These are phyloP conservation scores for Zoysia matrella DNA, from an alignment of 202 grass and related monocot genomes.

Conservation along the genomic window DNA sequence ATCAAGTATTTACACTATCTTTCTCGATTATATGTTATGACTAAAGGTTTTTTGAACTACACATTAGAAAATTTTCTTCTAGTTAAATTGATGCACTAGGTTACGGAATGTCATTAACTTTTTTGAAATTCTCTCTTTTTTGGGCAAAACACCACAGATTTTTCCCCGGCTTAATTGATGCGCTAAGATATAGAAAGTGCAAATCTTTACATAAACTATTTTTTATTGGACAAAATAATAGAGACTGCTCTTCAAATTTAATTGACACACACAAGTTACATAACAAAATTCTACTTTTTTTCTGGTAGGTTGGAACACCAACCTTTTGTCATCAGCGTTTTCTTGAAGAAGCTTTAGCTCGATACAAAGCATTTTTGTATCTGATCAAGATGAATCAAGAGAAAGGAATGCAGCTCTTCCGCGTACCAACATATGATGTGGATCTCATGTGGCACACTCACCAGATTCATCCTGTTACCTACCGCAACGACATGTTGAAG, in stretches of 20 bases:
- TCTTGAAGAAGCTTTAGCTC: constrained; percentile 77
- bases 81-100: background rate
- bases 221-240: background rate
- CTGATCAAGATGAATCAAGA: constrained; percentile 85
- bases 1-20: constrained; percentile 65
- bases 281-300: constrained; percentile 11
- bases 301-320: constrained; percentile 68
- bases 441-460: constrained; percentile 98
- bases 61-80: background rate
- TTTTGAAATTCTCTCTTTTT: background rate
- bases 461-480: constrained; percentile 71
- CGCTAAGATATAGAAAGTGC: background rate
- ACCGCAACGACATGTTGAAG: constrained; percentile 70
- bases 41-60: background rate
- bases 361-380: constrained; percentile 92
- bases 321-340: constrained; percentile 57
- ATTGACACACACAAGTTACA: background rate
- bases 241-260: constrained; percentile 15
- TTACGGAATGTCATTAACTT: constrained; percentile 16
- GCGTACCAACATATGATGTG: constrained; percentile 88
- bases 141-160: background rate
- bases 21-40: background rate
- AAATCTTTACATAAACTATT: background rate
- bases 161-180: background rate
- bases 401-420: constrained; percentile 68